These are phyloP conservation scores for Aspergillus calidoustus DNA, from an alignment of 2,329 filamentous ascomycete species.

Conservation along the genomic window DNA sequence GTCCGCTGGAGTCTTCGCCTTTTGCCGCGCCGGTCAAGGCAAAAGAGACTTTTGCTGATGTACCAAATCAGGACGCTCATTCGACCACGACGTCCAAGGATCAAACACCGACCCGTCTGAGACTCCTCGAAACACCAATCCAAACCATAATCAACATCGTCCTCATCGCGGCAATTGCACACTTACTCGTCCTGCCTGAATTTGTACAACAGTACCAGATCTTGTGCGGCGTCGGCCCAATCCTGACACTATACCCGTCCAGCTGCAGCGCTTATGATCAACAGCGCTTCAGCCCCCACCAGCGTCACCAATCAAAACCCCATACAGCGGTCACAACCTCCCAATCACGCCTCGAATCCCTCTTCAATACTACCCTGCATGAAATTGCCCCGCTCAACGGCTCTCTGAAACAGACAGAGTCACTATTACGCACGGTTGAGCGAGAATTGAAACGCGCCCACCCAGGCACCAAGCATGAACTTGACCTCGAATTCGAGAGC, in stretches of 20 bases:
- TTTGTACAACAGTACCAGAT: conserved; percentile 37
- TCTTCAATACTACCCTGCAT: conserved; percentile 36
- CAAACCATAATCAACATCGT: conserved; percentile 32
- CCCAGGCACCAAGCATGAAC: conserved; percentile 37
- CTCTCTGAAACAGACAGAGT: conserved; percentile 37
- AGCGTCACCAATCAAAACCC: conserved; percentile 16
- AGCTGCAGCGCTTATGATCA: conserved; percentile 31
- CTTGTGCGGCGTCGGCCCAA: conserved; percentile 30
- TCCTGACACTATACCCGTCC: conserved; percentile 34
- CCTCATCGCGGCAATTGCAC: conserved; percentile 36
- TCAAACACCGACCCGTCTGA: not conserved
- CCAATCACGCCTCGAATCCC: conserved; percentile 31
- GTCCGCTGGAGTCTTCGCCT: not conserved
- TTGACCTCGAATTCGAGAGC: conserved; percentile 44
- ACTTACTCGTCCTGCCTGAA: conserved; percentile 42
- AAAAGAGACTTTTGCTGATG: not conserved
- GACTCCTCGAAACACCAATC: conserved; percentile 15
- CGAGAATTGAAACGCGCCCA: conserved; percentile 32
- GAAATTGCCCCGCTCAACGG: conserved; percentile 31
- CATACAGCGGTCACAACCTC: conserved; percentile 23
- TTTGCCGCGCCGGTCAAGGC: not conserved
- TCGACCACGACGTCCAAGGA: conserved; percentile 2
- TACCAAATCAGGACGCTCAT: not conserved
- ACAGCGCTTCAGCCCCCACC: conserved; percentile 14
- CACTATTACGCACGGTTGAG: conserved; percentile 34